Conservation (phyloP, 225 moss, liverwort and hornwort genomes). For the Asterella californica region DNA sequence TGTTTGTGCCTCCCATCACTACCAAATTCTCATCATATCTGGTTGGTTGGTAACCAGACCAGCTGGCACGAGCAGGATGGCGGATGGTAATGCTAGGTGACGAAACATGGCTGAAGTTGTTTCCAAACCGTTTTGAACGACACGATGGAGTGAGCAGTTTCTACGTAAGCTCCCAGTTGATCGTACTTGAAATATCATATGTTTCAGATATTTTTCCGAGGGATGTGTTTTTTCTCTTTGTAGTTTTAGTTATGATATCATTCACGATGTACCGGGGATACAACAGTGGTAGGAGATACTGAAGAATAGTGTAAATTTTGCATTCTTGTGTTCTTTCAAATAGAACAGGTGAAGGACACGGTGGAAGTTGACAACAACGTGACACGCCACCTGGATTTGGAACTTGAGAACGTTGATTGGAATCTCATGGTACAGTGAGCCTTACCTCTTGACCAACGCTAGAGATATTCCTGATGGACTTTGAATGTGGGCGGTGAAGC, state of each 20-base stretch:
- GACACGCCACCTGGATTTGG: constrained; percentile 67
- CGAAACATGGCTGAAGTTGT: constrained; percentile 89
- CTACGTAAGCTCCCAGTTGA: constrained; percentile 45
- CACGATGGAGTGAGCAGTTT: constrained; percentile 89
- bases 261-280: background rate
- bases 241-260: background rate
- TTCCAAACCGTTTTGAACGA: constrained; percentile 68
- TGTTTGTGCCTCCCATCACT: background rate
- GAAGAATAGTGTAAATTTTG: background rate
- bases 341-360: constrained; percentile 72
- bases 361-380: constrained; percentile 79
- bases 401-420: constrained; percentile 72
- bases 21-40: background rate
- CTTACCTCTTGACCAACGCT: background rate
- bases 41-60: constrained; percentile 37
- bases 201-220: background rate
- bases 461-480: background rate
- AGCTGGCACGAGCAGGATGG: constrained; percentile 73
- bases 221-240: background rate
- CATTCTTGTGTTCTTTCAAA: background rate
- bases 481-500: background rate
- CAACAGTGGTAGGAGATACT: background rate
- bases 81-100: constrained; percentile 91
- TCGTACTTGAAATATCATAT: background rate
- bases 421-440: constrained; percentile 62